Evolutionary conservation across 345 rosid genomes (phyloP).

Genomic region (Erysimum cheiranthoides): DNA sequence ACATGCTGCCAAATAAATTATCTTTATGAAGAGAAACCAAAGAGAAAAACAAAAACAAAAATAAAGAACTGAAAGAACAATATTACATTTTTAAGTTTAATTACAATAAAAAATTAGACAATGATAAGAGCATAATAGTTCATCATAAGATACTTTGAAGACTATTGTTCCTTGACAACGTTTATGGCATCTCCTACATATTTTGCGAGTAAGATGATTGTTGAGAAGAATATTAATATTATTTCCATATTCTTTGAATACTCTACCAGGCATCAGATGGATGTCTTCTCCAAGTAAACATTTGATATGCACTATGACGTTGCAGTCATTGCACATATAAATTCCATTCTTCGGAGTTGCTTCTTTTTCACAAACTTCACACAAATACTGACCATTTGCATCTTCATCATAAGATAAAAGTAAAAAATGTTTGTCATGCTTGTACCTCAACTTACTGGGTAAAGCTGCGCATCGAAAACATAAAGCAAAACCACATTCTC

Average conservation of each 20-base stretch:
- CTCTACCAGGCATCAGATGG: neutral
- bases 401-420: neutral
- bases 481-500: conserved; percentile 7
- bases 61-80: neutral
- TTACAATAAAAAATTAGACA: no score
- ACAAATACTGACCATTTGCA: neutral
- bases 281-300: neutral
- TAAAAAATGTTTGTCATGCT: conserved; percentile 32
- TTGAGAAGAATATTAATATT: neutral
- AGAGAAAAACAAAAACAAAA: neutral
- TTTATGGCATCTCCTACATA: fast-evolving
- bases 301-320: neutral
- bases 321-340: conserved; percentile 10
- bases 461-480: neutral
- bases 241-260: no score
- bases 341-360: neutral
- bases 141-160: neutral
- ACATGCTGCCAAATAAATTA: neutral
- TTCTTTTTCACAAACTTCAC: conserved; percentile 11
- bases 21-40: neutral
- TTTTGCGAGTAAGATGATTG: neutral
- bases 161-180: neutral
- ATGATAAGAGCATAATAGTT: neutral
- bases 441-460: conserved; percentile 14
- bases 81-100: no score